These are phyloP conservation scores for Draba incana DNA, from an alignment of 345 rosid species.

Conservation along the genomic window DNA sequence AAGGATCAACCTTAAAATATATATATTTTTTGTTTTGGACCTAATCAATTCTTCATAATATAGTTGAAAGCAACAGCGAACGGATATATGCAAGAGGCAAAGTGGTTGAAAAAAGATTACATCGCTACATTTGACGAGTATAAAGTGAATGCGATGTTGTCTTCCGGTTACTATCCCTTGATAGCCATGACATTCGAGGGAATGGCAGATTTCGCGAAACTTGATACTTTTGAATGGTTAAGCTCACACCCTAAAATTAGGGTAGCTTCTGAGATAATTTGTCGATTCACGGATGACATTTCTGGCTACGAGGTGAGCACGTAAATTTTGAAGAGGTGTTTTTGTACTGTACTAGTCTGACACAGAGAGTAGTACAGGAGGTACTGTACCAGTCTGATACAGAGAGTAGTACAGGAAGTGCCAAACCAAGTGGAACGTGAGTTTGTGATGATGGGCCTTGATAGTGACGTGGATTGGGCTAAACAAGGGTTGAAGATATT, in stretches of 20 bases:
- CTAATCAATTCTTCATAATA: not conserved
- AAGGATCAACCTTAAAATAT: not conserved
- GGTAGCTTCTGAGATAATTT: slow-evolving; percentile 12
- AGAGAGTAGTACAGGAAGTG: too few species aligned
- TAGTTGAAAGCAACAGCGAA: slow-evolving; percentile 14
- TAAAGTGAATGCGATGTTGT: slow-evolving; percentile 5
- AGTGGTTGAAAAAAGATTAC: slow-evolving; percentile 28
- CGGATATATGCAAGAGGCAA: slow-evolving; percentile 33
- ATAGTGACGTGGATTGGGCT: too few species aligned
- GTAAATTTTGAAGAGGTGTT: too few species aligned
- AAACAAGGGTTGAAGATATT: too few species aligned
- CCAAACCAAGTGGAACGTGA: too few species aligned
- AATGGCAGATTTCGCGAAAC: slow-evolving; percentile 26
- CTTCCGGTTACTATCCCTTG: not conserved
- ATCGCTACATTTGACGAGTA: slow-evolving; percentile 36
- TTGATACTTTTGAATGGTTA: slow-evolving; percentile 33
- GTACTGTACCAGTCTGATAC: too few species aligned
- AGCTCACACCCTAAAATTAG: slow-evolving; percentile 31
- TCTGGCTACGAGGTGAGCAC: slow-evolving; percentile 26
- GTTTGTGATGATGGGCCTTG: too few species aligned
- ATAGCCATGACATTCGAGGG: slow-evolving; percentile 11
- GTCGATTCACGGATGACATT: slow-evolving; percentile 30
- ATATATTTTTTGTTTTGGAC: not conserved
- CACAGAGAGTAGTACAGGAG: too few species aligned
- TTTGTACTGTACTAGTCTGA: too few species aligned